These are phyloP conservation scores for Onygenales sp. DNA, from an alignment of 2,329 filamentous ascomycete species.

Conservation along the genomic window DNA sequence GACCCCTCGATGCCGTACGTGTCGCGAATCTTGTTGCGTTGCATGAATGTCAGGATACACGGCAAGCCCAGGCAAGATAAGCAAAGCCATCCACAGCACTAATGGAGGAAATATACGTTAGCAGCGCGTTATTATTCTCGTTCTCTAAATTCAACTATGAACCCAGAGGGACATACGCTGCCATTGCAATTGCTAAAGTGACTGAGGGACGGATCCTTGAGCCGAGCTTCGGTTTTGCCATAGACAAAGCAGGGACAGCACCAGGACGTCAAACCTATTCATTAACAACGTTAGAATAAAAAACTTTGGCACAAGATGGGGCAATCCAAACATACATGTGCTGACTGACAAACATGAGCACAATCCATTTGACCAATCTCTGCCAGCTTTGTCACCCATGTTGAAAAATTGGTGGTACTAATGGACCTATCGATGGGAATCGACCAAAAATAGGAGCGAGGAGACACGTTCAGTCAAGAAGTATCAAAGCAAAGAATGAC, in stretches of 20 bases:
- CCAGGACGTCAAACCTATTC: slow-evolving; percentile 17
- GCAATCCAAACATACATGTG: slow-evolving; percentile 17
- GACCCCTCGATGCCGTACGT: slow-evolving; percentile 45
- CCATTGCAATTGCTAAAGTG: slow-evolving; percentile 20
- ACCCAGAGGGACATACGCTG: slow-evolving; percentile 13
- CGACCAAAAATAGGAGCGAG: too few species aligned
- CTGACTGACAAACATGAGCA: slow-evolving; percentile 23
- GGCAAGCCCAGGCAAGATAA: slow-evolving; percentile 21
- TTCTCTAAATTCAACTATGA: neutral
- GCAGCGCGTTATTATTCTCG: neutral
- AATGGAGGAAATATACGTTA: neutral
- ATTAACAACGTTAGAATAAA: neutral
- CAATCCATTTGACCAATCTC: slow-evolving; percentile 22
- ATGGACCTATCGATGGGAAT: too few species aligned
- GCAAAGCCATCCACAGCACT: slow-evolving; percentile 27
- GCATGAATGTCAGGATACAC: slow-evolving; percentile 41
- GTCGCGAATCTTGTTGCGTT: slow-evolving; percentile 46
- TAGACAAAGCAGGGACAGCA: slow-evolving; percentile 24
- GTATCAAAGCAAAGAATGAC: neutral
- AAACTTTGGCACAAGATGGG: neutral
- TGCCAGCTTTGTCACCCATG: slow-evolving; percentile 3
- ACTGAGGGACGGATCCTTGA: slow-evolving; percentile 20
- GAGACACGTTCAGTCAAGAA: too few species aligned
- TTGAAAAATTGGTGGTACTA: neutral
- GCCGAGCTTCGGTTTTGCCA: slow-evolving; percentile 22